Evolutionary conservation across 2,329 filamentous ascomycete species (phyloP), one percentile per base, ranked within the genome.

Genomic region (Corniculantispora saksenae): DNA sequence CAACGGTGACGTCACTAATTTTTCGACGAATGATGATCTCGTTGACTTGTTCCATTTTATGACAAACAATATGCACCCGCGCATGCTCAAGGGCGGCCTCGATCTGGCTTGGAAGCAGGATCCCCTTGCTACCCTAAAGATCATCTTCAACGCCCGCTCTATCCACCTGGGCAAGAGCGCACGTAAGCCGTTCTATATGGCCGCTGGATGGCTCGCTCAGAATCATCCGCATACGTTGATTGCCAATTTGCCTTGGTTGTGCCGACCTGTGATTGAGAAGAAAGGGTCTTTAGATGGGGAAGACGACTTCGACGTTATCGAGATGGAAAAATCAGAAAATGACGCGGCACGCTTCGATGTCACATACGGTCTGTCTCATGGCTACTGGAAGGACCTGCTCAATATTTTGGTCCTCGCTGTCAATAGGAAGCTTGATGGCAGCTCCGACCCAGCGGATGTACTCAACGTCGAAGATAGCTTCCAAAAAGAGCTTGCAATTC

Each of bases 341-440:
- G 77, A 79, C 9, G 65, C 70, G 0, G 59, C 71, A 15, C 72
- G 71, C 10, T 78, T 79, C 64, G 80, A 85, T 47, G 78, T 83
- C 19, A 73, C 74, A 54, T 72, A 83, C 45, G 82, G 82, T 0
- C 79, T 85, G 2, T 77, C 86, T 5, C 86, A 88, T 60, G 85
- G 86, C 0, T 88, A 88, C 73, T 89, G 85, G 84, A 88, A 88
- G 68, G 85, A 88, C 69, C 74, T 88, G 3, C 74, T 87, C 2
- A 88, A 88, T 68, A 77, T 88, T 3, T 76, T 88, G 0, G 82
- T 79, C 1, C 76, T 89, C 2, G 80, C 81, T 0, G 82, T 78
- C 27, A 81, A 84, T 59, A 75, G 77, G 25, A 76, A 82, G 70
- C 77, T 88, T 15, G 73, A 77, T 17, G 76, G 76, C 7, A 70